phyloP scores from a whole-genome alignment of 345 rosid species.

The Durio zibethinus region DNA sequence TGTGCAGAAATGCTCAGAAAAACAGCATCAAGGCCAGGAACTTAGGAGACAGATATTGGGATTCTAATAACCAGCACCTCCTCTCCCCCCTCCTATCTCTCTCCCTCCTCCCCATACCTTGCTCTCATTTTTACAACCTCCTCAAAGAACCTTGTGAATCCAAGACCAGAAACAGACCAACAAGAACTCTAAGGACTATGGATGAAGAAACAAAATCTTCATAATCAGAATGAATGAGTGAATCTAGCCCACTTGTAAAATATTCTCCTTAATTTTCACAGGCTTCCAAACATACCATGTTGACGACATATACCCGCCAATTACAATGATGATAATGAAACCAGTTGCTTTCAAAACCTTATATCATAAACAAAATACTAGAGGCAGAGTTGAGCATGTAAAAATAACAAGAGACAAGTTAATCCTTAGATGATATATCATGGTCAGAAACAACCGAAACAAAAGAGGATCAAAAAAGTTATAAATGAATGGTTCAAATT shows the following conservation, averaged over 20 bases:
- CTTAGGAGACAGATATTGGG: not conserved
- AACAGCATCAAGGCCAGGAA: not conserved
- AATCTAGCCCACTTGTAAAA: not conserved
- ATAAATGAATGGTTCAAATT: constrained; percentile 9
- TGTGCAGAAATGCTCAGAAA: not conserved
- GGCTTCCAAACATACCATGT: not conserved
- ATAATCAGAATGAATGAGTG: not conserved
- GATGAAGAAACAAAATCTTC: not conserved
- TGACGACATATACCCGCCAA: not conserved
- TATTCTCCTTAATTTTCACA: not conserved
- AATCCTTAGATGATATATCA: constrained; percentile 9
- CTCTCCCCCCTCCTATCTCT: not conserved
- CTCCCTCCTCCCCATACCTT: not conserved
- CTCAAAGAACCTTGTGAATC: not conserved
- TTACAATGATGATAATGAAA: not conserved
- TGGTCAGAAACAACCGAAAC: constrained; percentile 1
- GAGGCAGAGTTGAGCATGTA: not conserved
- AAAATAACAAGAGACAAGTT: constrained; percentile 23
- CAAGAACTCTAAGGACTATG: not conserved
- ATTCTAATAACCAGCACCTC: not conserved
- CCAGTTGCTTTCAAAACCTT: constrained; percentile 2
- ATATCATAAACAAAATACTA: constrained; percentile 5
- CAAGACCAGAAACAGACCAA: not conserved
- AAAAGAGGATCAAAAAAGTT: constrained; percentile 10
- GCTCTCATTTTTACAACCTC: not conserved